A percentile compares a stretch with the other conserved stretches of the same genome.
Conservation (phyloP, 345 rosid genomes). For the Dipteronia dyeriana region DNA sequence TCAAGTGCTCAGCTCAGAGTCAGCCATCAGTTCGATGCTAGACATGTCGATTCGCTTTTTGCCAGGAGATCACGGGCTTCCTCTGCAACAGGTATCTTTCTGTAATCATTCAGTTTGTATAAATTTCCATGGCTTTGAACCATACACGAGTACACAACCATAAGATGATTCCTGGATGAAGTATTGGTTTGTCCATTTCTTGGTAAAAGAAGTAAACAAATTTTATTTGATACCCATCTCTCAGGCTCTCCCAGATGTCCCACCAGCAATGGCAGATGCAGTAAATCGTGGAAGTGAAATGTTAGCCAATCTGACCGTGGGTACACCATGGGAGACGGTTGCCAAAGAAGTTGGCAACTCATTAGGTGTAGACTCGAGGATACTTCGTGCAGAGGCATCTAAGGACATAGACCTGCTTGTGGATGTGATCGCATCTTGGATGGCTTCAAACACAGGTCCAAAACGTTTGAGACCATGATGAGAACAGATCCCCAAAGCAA, state of each 20-base stretch:
- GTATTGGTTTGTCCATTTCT: slow-evolving; percentile 1
- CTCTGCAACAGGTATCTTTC: slow-evolving; percentile 82
- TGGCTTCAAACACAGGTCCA: slow-evolving; percentile 70
- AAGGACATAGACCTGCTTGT: slow-evolving; percentile 71
- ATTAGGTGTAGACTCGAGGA: slow-evolving; percentile 61
- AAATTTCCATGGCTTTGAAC: background rate
- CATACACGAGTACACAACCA: background rate
- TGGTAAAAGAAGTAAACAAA: slow-evolving; percentile 1
- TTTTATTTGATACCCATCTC: slow-evolving; percentile 15
- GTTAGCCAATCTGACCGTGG: slow-evolving; percentile 69
- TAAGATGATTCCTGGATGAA: background rate
- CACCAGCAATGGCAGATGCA: slow-evolving; percentile 97
- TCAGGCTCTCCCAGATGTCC: slow-evolving; percentile 91
- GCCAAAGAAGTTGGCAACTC: slow-evolving; percentile 91
- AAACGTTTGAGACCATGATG: slow-evolving; percentile 51
- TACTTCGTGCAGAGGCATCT: slow-evolving; percentile 65
- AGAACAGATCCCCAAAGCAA: slow-evolving; percentile 1
- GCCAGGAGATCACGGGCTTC: slow-evolving; percentile 97
- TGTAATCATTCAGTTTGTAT: slow-evolving; percentile 1
- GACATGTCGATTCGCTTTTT: slow-evolving; percentile 90
- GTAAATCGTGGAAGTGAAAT: slow-evolving; percentile 87
- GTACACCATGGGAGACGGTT: slow-evolving; percentile 93
- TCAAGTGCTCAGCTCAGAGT: slow-evolving; percentile 82
- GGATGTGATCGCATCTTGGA: slow-evolving; percentile 80
- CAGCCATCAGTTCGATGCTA: slow-evolving; percentile 89